phyloP scores from a whole-genome alignment of 306 rosid genomes.

The Sindora glabra region DNA sequence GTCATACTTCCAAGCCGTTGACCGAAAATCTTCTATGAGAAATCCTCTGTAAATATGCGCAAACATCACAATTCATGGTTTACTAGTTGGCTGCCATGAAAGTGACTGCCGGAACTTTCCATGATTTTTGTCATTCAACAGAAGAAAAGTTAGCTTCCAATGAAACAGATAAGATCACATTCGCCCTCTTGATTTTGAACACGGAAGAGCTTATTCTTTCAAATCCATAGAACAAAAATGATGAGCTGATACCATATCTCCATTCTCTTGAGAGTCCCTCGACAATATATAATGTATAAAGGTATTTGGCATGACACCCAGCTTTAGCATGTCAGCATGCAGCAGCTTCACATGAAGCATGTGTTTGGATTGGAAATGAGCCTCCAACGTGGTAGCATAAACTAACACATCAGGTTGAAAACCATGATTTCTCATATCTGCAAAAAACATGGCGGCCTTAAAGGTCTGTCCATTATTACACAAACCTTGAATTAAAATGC shows the following conservation, averaged over 20 bases:
- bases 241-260: slow-evolving; percentile 27
- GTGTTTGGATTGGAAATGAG: slow-evolving; percentile 40
- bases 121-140: not conserved
- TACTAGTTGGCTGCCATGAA: too few species aligned
- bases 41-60: too few species aligned
- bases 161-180: not conserved
- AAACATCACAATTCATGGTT: too few species aligned
- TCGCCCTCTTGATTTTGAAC: not conserved
- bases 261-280: slow-evolving; percentile 39
- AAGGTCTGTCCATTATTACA: slow-evolving; percentile 46
- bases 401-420: slow-evolving; percentile 41
- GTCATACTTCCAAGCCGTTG: too few species aligned
- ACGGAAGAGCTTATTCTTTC: slow-evolving; percentile 5
- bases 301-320: slow-evolving; percentile 40
- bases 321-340: slow-evolving; percentile 65
- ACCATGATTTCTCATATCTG: slow-evolving; percentile 53
- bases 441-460: slow-evolving; percentile 53
- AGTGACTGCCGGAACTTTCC: not conserved
- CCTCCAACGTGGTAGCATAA: slow-evolving; percentile 44
- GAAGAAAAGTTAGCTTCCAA: not conserved
- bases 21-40: too few species aligned
- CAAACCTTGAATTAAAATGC: slow-evolving; percentile 57
- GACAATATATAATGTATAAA: slow-evolving; percentile 21
- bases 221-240: slow-evolving; percentile 22
- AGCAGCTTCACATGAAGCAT: slow-evolving; percentile 51